A percentile compares a stretch with the other conserved stretches of the same genome.
Conservation (phyloP, 176 grass and related monocot species). For the Cenchrus americanus region DNA sequence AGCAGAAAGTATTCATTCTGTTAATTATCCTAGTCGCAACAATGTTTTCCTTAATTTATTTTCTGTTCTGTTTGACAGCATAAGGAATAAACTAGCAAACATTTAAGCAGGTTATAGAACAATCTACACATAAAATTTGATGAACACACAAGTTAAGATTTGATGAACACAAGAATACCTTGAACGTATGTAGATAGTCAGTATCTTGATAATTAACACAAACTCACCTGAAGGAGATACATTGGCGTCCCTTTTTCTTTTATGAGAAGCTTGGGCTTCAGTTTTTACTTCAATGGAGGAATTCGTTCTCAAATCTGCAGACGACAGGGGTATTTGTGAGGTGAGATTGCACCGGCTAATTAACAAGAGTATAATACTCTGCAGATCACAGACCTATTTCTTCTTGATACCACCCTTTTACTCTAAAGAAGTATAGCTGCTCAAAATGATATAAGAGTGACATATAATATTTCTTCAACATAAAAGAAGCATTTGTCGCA, state of each 20-base stretch:
- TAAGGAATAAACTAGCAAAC: conserved; percentile 2
- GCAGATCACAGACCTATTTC: conserved; percentile 53
- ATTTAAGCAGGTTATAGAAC: neutral
- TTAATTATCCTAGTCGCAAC: conserved; percentile 5
- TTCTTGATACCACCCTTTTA: conserved; percentile 59
- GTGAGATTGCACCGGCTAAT: neutral
- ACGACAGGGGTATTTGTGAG: conserved; percentile 28
- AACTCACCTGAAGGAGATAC: conserved; percentile 45
- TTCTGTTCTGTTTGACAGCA: conserved; percentile 13
- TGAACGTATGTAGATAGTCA: conserved; percentile 2
- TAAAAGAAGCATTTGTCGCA: conserved; percentile 88
- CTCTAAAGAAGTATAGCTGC: conserved; percentile 75
- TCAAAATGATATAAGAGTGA: conserved; percentile 89
- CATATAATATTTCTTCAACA: conserved; percentile 92
- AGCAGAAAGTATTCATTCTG: neutral
- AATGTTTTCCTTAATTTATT: conserved; percentile 11
- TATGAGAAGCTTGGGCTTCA: conserved; percentile 54
- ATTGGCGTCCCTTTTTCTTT: conserved; percentile 61
- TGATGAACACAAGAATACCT: conserved; percentile 21
- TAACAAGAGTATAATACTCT: conserved; percentile 30
- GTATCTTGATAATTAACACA: conserved; percentile 26
- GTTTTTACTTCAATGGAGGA: conserved; percentile 41
- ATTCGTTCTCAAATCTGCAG: conserved; percentile 43
- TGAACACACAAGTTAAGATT: neutral
- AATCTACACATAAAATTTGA: conserved; percentile 13